Percentiles rank a stretch among this genome's conserved stretches.
Evolutionary conservation across 805 yeast species (phyloP).

Genomic region (Barnettozyma sucrosica): DNA sequence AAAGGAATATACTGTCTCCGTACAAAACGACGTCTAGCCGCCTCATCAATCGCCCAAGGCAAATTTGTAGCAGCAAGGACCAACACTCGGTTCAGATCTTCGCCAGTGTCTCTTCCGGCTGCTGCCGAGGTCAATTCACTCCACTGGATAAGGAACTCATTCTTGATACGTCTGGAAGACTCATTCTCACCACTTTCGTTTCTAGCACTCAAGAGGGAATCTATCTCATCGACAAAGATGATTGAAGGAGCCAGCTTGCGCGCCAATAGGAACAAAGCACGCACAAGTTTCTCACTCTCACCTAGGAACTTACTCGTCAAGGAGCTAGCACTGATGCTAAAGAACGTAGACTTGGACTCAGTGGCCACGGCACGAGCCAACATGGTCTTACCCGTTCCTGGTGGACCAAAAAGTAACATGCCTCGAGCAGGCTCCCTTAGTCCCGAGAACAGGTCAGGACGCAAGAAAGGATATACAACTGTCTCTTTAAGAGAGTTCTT

Average conservation of each 20-base stretch:
- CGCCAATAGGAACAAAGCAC: conserved; percentile 83
- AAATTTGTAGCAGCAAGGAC: conserved; percentile 93
- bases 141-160: conserved; percentile 95
- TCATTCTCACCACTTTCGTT: conserved; percentile 78
- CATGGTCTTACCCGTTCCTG: conserved; percentile 99
- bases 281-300: conserved; percentile 87
- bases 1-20: conserved; percentile 90
- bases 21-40: conserved; percentile 91
- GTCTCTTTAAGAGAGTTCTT: conserved; percentile 88
- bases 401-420: conserved; percentile 94
- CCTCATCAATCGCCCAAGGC: conserved; percentile 98
- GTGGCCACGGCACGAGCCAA: conserved; percentile 96
- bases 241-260: conserved; percentile 86
- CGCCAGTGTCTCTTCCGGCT: conserved; percentile 43
- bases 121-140: conserved; percentile 87
- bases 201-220: conserved; percentile 78
- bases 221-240: conserved; percentile 94
- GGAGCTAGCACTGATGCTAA: conserved; percentile 87
- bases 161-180: conserved; percentile 84
- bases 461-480: conserved; percentile 89
- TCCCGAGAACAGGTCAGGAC: conserved; percentile 91
- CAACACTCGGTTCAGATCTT: conserved; percentile 51
- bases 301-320: conserved; percentile 76
- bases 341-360: conserved; percentile 90
- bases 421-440: conserved; percentile 95